Conservation (phyloP, 2,329 filamentous ascomycete genomes). For the Fusarium annulatum region DNA sequence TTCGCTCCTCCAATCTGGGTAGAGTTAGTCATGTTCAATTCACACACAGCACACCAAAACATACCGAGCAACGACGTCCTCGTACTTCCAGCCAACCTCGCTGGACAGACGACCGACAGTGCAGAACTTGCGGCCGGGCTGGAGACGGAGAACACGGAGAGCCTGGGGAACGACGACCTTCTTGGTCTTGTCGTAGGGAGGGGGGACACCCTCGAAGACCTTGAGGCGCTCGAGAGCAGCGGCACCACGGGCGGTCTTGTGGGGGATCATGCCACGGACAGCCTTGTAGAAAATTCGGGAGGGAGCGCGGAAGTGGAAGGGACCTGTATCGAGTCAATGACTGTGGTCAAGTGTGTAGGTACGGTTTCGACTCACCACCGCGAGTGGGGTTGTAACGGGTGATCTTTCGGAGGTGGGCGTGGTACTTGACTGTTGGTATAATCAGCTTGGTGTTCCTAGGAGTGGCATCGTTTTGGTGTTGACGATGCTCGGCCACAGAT, state of each 20-base stretch:
- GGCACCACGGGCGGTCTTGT: constrained; percentile 98
- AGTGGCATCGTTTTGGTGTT: constrained; percentile 19
- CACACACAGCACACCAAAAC: constrained; percentile 53
- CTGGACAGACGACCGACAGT: constrained; percentile 97
- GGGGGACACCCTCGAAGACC: constrained; percentile 99
- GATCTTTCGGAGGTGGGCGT: constrained; percentile 99
- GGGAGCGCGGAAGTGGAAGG: constrained; percentile 99
- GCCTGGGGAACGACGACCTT: constrained; percentile 99
- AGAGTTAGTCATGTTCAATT: constrained; percentile 30
- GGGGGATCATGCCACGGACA: constrained; percentile 99
- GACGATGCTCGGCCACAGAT: constrained; percentile 33
- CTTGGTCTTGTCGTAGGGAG: constrained; percentile 99
- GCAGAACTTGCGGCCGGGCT: constrained; percentile 99
- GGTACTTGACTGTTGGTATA: constrained; percentile 91
- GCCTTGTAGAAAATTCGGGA: constrained; percentile 99
- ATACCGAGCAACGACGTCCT: constrained; percentile 97
- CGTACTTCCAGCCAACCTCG: constrained; percentile 99
- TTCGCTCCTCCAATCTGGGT: constrained; percentile 93
- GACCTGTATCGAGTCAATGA: constrained; percentile 68
- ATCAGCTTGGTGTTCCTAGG: constrained; percentile 57
- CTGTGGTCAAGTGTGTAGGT: constrained; percentile 43
- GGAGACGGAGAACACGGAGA: constrained; percentile 93
- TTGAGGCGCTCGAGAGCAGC: constrained; percentile 98
- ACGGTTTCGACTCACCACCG: constrained; percentile 76
- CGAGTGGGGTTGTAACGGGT: constrained; percentile 99